Evolutionary conservation across 192 early-diverging fungal genomes (phyloP).

Genomic region (Coemansia pectinata): DNA sequence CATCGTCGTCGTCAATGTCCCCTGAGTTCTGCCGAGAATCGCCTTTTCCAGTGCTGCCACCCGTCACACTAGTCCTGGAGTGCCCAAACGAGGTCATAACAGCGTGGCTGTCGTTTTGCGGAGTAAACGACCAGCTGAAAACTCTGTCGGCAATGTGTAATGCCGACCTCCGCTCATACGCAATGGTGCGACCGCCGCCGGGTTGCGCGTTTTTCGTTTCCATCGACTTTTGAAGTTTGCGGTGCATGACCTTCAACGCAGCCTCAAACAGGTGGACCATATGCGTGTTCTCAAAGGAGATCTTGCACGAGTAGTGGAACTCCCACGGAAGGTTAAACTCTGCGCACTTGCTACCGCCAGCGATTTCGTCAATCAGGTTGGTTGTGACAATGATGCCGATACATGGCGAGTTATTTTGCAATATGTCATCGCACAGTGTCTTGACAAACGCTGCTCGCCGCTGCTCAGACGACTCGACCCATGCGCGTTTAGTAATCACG

Average conservation of each 20-base stretch:
- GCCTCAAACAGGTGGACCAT: slow-evolving; percentile 45
- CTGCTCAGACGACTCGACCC: slow-evolving; percentile 39
- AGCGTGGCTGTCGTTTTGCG: slow-evolving; percentile 23
- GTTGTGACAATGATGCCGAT: slow-evolving; percentile 40
- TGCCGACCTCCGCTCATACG: slow-evolving; percentile 48
- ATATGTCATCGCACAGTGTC: slow-evolving; percentile 41
- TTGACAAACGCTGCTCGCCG: slow-evolving; percentile 24
- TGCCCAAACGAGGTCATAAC: slow-evolving; percentile 36
- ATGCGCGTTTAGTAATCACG: slow-evolving; percentile 51
- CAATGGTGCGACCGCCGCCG: slow-evolving; percentile 25
- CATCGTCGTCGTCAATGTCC: slow-evolving; percentile 16
- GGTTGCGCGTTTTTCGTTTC: slow-evolving; percentile 10
- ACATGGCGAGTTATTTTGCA: slow-evolving; percentile 30
- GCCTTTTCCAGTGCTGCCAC: background rate
- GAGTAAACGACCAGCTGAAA: slow-evolving; percentile 44
- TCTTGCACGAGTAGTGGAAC: slow-evolving; percentile 52
- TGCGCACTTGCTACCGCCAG: slow-evolving; percentile 52
- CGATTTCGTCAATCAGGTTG: slow-evolving; percentile 48
- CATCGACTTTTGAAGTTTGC: slow-evolving; percentile 39
- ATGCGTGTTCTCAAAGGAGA: slow-evolving; percentile 41
- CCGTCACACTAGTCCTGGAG: background rate
- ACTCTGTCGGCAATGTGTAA: slow-evolving; percentile 44
- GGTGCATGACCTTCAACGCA: slow-evolving; percentile 44
- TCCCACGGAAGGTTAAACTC: slow-evolving; percentile 53
- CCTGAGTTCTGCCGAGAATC: background rate